Conservation (phyloP, 768 basidiomycete genomes). For the Suillus lakei region DNA sequence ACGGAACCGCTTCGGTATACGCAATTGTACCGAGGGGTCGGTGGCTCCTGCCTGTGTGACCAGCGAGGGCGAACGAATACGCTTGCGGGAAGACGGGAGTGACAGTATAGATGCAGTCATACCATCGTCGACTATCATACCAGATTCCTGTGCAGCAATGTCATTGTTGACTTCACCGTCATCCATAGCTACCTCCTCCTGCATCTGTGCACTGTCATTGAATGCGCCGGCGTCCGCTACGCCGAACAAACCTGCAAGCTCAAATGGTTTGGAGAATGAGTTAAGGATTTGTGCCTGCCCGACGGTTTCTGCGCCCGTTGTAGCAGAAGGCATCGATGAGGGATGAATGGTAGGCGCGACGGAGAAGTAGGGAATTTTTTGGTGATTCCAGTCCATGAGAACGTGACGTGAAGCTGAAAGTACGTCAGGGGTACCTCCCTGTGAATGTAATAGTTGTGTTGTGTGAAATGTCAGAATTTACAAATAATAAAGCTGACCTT, state of each 20-base stretch:
- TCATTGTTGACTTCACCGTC: slow-evolving; percentile 47
- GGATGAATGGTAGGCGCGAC: slow-evolving; percentile 79
- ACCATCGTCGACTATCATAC: slow-evolving; percentile 46
- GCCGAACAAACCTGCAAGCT: slow-evolving; percentile 79
- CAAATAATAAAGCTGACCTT: slow-evolving; percentile 54
- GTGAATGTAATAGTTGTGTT: background rate
- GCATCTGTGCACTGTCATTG: slow-evolving; percentile 41
- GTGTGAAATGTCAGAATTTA: background rate
- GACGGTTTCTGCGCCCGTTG: slow-evolving; percentile 78
- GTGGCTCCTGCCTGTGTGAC: slow-evolving; percentile 40
- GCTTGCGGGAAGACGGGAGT: slow-evolving; percentile 17
- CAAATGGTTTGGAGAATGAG: slow-evolving; percentile 77
- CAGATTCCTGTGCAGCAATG: slow-evolving; percentile 37
- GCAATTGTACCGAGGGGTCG: slow-evolving; percentile 38
- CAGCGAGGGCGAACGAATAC: slow-evolving; percentile 32
- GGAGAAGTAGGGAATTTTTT: slow-evolving; percentile 93
- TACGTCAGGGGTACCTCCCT: slow-evolving; percentile 93
- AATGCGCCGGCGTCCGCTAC: slow-evolving; percentile 85
- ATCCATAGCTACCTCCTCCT: slow-evolving; percentile 49
- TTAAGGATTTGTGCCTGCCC: slow-evolving; percentile 82
- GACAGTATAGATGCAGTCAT: slow-evolving; percentile 37
- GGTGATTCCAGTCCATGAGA: slow-evolving; percentile 92
- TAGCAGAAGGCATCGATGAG: slow-evolving; percentile 66
- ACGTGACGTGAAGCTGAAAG: slow-evolving; percentile 82
- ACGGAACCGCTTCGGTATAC: slow-evolving; percentile 63